Percentiles rank a stretch among this genome's conserved stretches.
phyloP scores from a whole-genome alignment of 345 rosid species.

The Cardamine resedifolia region DNA sequence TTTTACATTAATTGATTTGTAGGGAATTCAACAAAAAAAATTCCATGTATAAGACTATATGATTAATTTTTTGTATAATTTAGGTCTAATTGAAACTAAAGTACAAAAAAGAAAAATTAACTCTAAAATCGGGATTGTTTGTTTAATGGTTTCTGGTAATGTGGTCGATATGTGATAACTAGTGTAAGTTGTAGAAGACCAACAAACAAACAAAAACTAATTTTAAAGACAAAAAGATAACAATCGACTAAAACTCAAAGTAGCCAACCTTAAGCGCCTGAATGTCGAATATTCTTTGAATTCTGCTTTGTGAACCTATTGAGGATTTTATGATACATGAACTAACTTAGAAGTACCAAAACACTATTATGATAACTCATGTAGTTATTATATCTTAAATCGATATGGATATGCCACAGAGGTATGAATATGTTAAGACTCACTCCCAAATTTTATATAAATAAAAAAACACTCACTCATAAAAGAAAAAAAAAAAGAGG shows the following conservation, averaged over 20 bases:
- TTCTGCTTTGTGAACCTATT: background rate
- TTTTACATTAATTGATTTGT: background rate
- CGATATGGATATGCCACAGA: too few species aligned
- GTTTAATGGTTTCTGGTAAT: background rate
- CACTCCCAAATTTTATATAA: too few species aligned
- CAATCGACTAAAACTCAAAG: background rate
- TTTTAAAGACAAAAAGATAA: background rate
- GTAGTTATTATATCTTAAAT: too few species aligned
- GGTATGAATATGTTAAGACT: background rate
- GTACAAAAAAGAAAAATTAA: background rate
- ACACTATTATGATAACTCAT: too few species aligned
- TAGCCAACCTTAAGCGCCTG: background rate
- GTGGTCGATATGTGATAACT: background rate
- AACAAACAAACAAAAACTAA: background rate
- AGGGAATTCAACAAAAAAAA: background rate
- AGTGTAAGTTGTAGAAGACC: background rate
- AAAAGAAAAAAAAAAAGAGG: too few species aligned
- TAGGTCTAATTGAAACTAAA: background rate
- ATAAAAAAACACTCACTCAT: too few species aligned
- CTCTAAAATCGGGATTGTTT: background rate
- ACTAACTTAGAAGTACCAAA: too few species aligned
- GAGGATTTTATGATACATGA: background rate
- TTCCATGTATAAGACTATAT: background rate
- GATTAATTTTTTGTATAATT: background rate
- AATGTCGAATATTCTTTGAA: background rate